Evolutionary conservation across 2,329 filamentous ascomycete genomes (phyloP).

Genomic region (Xylaria sp.): DNA sequence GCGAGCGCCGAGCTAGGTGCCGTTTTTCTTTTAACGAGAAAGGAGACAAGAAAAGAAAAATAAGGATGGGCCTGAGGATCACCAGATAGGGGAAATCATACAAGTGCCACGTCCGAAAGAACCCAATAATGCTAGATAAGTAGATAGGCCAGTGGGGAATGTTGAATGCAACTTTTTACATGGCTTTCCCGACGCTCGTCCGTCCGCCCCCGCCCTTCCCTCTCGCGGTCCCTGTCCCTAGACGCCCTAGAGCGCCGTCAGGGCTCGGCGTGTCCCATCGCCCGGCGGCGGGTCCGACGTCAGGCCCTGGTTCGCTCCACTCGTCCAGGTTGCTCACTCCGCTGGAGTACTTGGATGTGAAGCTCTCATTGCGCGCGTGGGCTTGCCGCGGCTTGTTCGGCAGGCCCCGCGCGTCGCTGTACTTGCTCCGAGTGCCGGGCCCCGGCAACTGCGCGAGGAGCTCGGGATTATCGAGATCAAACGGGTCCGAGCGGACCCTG

Average conservation of each 20-base stretch:
- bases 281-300: conserved; percentile 51
- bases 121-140: background rate
- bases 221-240: conserved; percentile 19
- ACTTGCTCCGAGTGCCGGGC: conserved; percentile 36
- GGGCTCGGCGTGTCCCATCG: conserved; percentile 40
- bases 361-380: conserved; percentile 48
- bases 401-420: conserved; percentile 28
- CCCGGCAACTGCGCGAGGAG: conserved; percentile 40
- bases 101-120: background rate
- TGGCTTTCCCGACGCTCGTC: conserved; percentile 44
- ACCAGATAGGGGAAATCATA: background rate
- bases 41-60: background rate
- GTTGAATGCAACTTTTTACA: conserved; percentile 30
- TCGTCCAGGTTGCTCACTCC: conserved; percentile 53
- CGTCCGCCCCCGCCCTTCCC: conserved; percentile 35
- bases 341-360: conserved; percentile 55
- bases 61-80: background rate
- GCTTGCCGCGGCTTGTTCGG: conserved; percentile 40
- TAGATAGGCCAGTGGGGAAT: background rate
- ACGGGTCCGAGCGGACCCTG: conserved; percentile 68
- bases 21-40: background rate
- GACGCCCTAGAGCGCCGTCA: conserved; percentile 25
- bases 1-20: conserved; percentile 30
- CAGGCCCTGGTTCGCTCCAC: conserved; percentile 61
- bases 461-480: conserved; percentile 65